Evolutionary conservation across 2,329 filamentous ascomycete species (phyloP).

Genomic region (Pseudocercospora eumusae): DNA sequence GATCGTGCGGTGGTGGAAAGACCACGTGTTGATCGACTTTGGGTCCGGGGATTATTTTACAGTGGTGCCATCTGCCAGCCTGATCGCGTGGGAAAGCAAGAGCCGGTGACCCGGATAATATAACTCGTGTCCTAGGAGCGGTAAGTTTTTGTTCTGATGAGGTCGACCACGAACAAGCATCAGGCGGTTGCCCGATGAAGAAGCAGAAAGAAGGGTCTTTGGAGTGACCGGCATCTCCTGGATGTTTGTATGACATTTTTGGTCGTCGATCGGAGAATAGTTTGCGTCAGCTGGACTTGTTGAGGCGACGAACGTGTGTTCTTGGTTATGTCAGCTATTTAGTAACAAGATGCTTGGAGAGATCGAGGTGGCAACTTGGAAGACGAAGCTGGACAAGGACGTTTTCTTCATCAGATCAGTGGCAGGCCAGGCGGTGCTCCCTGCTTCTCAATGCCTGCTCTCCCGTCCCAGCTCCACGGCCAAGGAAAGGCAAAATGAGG

Average conservation of each 20-base stretch:
- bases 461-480: background rate
- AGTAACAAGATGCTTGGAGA: background rate
- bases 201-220: background rate
- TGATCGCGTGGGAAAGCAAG: background rate
- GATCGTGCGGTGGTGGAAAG: background rate
- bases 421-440: background rate
- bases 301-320: background rate
- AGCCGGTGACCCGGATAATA: background rate
- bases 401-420: background rate
- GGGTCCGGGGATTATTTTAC: background rate
- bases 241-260: background rate
- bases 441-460: background rate
- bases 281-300: background rate
- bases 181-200: background rate
- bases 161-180: background rate
- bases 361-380: background rate
- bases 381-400: background rate
- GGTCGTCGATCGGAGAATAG: background rate
- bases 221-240: background rate
- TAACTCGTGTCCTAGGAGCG: background rate
- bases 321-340: background rate
- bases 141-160: background rate
- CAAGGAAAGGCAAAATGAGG: constrained; percentile 5
- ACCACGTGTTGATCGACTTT: background rate
- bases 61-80: background rate